These are phyloP conservation scores for Licmophora abbreviata DNA, from an alignment of 108 stramenopile genomes.

Conservation along the genomic window DNA sequence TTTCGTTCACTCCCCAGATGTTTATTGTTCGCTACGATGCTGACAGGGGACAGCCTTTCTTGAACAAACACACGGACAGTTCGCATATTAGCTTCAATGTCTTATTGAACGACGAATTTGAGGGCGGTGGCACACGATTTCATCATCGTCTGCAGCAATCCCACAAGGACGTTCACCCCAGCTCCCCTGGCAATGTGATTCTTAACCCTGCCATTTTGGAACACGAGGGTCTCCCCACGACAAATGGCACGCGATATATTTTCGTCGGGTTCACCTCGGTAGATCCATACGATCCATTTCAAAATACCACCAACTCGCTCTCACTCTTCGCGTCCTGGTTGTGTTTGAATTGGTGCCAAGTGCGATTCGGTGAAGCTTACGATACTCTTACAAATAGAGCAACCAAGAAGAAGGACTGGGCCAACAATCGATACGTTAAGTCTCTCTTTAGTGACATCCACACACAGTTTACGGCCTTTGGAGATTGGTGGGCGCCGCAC, in stretches of 20 bases:
- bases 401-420: neutral
- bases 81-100: slow-evolving; percentile 47
- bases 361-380: slow-evolving; percentile 26
- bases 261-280: slow-evolving; percentile 55
- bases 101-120: slow-evolving; percentile 56
- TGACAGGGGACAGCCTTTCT: slow-evolving; percentile 17
- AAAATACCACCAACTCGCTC: slow-evolving; percentile 21
- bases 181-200: slow-evolving; percentile 31
- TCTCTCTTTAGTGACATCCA: neutral
- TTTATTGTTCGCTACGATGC: slow-evolving; percentile 56
- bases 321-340: slow-evolving; percentile 42
- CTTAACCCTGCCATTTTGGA: slow-evolving; percentile 29
- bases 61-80: slow-evolving; percentile 42
- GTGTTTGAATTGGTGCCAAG: slow-evolving; percentile 33
- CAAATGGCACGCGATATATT: slow-evolving; percentile 49
- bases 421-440: neutral
- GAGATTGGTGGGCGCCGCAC: neutral
- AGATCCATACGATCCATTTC: slow-evolving; percentile 50
- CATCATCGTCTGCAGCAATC: slow-evolving; percentile 16
- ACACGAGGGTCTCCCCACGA: slow-evolving; percentile 51
- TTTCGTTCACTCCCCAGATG: slow-evolving; percentile 7
- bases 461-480: neutral
- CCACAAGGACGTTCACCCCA: slow-evolving; percentile 36
- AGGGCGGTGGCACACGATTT: slow-evolving; percentile 60
- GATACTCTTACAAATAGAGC: neutral